Evolutionary conservation across 2,329 filamentous ascomycete species (phyloP).

Genomic region (Paraphoma sp.): DNA sequence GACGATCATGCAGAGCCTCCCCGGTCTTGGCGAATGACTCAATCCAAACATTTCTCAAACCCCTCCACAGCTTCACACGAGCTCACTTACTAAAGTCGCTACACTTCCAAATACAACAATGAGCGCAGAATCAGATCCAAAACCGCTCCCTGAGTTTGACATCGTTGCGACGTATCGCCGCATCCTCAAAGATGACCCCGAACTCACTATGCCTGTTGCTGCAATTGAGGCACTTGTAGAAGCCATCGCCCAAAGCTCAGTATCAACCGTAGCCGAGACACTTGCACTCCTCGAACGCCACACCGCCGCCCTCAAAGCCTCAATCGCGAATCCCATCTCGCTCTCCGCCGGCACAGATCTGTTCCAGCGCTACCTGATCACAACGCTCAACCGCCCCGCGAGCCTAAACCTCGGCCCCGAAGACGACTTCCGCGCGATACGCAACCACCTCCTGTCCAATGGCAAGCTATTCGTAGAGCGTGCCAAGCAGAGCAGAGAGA

Average conservation of each 20-base stretch:
- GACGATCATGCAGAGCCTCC: constrained; percentile 7
- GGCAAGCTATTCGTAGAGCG: constrained; percentile 84
- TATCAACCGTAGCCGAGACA: constrained; percentile 91
- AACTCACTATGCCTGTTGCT: constrained; percentile 94
- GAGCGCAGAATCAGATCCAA: constrained; percentile 26
- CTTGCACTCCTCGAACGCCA: constrained; percentile 82
- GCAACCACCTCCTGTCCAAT: constrained; percentile 84
- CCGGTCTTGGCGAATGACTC: constrained; percentile 22
- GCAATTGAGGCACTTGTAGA: constrained; percentile 91
- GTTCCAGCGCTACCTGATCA: constrained; percentile 92
- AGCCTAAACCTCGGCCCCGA: constrained; percentile 53
- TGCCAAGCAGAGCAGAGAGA: constrained; percentile 83
- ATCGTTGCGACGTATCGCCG: constrained; percentile 71
- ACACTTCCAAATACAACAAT: constrained; percentile 23
- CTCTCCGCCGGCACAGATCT: constrained; percentile 93
- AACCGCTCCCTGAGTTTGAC: constrained; percentile 47
- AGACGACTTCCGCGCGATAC: constrained; percentile 81
- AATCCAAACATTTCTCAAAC: constrained; percentile 13
- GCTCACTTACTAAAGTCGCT: constrained; percentile 3
- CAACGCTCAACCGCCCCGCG: constrained; percentile 65
- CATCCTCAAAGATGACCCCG: constrained; percentile 72
- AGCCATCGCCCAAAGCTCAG: constrained; percentile 78
- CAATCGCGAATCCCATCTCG: constrained; percentile 86
- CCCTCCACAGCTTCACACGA: constrained; percentile 26
- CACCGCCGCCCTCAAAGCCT: constrained; percentile 76